A percentile compares a stretch with the other conserved stretches of the same genome.
These are phyloP conservation scores for Nidula niveotomentosa DNA, from an alignment of 1,284 basidiomycete genomes.

Conservation along the genomic window DNA sequence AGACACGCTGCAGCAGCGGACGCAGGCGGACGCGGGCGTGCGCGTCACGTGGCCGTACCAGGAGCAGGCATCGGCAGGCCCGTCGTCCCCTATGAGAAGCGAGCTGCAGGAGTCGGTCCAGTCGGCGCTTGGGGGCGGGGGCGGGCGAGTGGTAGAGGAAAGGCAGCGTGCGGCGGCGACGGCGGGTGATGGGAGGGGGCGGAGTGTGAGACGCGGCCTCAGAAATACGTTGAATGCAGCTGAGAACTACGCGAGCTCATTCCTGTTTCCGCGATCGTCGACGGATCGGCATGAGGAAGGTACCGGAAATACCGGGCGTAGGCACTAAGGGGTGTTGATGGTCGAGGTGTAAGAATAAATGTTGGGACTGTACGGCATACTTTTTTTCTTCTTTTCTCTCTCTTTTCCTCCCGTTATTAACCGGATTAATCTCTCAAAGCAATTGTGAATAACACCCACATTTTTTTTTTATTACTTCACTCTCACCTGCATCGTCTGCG, in stretches of 20 bases:
- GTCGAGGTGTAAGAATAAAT: not conserved
- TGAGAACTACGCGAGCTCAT: slow-evolving; percentile 63
- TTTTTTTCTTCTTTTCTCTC: not conserved
- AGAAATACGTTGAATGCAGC: slow-evolving; percentile 66
- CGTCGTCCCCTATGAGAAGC: slow-evolving; percentile 8
- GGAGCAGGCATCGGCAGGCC: not conserved
- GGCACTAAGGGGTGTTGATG: no score
- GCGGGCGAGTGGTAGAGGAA: not conserved
- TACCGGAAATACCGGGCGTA: no score
- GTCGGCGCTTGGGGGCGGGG: slow-evolving; percentile 25
- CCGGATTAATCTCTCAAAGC: no score
- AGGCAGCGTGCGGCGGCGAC: not conserved
- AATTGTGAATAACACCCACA: no score
- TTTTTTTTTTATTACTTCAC: no score
- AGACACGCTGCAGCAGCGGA: not conserved
- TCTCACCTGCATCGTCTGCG: no score
- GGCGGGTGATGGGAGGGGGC: slow-evolving; percentile 37
- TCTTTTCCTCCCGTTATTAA: not conserved
- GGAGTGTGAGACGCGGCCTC: slow-evolving; percentile 62
- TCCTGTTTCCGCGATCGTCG: slow-evolving; percentile 54
- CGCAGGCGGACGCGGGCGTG: not conserved
- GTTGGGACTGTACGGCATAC: not conserved
- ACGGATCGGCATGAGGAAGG: slow-evolving; percentile 8
- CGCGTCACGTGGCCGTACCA: not conserved
- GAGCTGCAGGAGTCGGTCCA: slow-evolving; percentile 44